phyloP scores from a whole-genome alignment of 345 rosid species.

The Anastatica hierochuntica region DNA sequence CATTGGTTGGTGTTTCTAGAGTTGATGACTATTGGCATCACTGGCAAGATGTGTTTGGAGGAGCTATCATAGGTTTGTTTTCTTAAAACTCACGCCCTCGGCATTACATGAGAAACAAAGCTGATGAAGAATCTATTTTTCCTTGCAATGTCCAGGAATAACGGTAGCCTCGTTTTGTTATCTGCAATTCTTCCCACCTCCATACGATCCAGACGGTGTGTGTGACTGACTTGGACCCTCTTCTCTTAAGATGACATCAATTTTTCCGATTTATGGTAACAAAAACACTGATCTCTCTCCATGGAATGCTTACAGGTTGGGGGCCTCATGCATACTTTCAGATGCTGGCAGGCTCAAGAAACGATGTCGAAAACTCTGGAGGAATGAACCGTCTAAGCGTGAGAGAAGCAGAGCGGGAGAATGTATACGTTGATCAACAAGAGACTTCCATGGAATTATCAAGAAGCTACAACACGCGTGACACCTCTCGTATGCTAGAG shows the following conservation, averaged over 20 bases:
- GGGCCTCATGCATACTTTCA: conserved; percentile 92
- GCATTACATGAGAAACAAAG: not conserved
- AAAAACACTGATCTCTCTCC: no score
- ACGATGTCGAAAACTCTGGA: conserved; percentile 24
- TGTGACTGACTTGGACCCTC: not conserved
- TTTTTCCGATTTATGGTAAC: not conserved
- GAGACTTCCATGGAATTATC: conserved; percentile 27
- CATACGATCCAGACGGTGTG: conserved; percentile 58
- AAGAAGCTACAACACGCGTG: conserved; percentile 26
- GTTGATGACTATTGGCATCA: conserved; percentile 99
- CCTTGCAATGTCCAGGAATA: conserved; percentile 34
- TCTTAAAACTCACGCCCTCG: not conserved
- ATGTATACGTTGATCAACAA: conserved; percentile 36
- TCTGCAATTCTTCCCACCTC: conserved; percentile 74
- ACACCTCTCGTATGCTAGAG: conserved; percentile 29
- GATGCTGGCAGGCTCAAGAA: conserved; percentile 63
- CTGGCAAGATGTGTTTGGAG: conserved; percentile 94
- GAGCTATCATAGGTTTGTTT: conserved; percentile 58
- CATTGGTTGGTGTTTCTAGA: conserved; percentile 73
- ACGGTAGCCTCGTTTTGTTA: conserved; percentile 57
- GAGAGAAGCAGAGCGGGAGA: conserved; percentile 40
- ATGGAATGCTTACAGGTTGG: conserved; percentile 55
- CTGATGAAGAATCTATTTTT: conserved; percentile 2
- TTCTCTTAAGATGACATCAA: not conserved
- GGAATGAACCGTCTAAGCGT: conserved; percentile 23